Percentiles rank a stretch among this genome's conserved stretches.
Evolutionary conservation across 1,139 yeast species (phyloP).

Genomic region (Meyerozyma athensensis): DNA sequence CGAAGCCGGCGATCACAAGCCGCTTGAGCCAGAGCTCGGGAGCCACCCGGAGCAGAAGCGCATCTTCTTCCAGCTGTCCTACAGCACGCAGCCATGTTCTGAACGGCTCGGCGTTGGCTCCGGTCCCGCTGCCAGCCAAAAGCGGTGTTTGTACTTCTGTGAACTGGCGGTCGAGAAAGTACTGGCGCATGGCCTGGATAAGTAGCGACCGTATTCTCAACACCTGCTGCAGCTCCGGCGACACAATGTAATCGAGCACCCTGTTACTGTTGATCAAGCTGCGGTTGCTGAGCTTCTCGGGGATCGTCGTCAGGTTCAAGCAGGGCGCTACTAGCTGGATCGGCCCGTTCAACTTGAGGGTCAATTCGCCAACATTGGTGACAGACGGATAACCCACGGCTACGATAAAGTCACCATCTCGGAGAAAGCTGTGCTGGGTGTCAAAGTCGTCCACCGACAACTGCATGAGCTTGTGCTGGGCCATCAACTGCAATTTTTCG

Average conservation of each 20-base stretch:
- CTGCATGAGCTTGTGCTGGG: constrained; percentile 46
- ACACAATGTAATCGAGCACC: constrained; percentile 70
- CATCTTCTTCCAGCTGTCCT: constrained; percentile 22
- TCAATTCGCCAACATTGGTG: constrained; percentile 74
- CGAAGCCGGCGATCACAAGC: constrained; percentile 78
- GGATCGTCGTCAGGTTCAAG: constrained; percentile 54
- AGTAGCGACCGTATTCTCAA: constrained; percentile 53
- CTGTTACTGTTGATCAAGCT: constrained; percentile 62
- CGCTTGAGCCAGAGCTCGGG: constrained; percentile 93
- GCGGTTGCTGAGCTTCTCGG: constrained; percentile 53
- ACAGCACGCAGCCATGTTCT: constrained; percentile 50
- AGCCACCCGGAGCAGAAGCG: constrained; percentile 72
- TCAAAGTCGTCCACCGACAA: constrained; percentile 42
- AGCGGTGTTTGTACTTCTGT: constrained; percentile 88
- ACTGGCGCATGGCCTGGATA: constrained; percentile 51
- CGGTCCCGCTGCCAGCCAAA: constrained; percentile 65
- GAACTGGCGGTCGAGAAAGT: constrained; percentile 52
- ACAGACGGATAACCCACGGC: constrained; percentile 67
- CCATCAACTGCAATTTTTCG: constrained; percentile 53
- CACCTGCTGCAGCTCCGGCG: constrained; percentile 42
- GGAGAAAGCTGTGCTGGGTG: constrained; percentile 39
- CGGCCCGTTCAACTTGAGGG: constrained; percentile 54
- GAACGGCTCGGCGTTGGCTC: constrained; percentile 89
- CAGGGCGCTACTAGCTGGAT: constrained; percentile 61
- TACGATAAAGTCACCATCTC: constrained; percentile 68